A percentile compares a stretch with the other conserved stretches of the same genome.
These are phyloP conservation scores for Stylosanthes scabra DNA, from an alignment of 331 rosid species.

Conservation along the genomic window DNA sequence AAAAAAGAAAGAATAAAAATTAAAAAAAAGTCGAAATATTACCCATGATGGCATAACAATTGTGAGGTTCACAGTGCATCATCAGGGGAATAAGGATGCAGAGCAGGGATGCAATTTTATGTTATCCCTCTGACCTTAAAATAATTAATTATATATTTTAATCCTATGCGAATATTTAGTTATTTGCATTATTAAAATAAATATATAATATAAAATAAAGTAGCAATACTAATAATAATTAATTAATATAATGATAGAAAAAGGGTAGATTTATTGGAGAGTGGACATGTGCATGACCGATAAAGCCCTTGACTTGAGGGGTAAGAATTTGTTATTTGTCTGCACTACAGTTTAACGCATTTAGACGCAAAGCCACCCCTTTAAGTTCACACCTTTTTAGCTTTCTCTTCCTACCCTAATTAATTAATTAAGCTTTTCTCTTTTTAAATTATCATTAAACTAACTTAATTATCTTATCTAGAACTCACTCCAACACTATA, in stretches of 20 bases:
- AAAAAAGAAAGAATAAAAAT: not conserved
- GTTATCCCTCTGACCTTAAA: constrained; percentile 4
- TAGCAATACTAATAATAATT: too few relatives aligned
- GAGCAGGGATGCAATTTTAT: not conserved
- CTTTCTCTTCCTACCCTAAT: not conserved
- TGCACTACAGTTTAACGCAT: constrained; percentile 29
- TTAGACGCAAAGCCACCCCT: constrained; percentile 32
- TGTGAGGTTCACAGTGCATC: not conserved
- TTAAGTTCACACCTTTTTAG: not conserved
- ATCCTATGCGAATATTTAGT: not conserved
- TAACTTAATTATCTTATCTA: not conserved
- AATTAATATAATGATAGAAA: not conserved
- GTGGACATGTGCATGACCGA: constrained; percentile 25
- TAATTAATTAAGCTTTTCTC: not conserved
- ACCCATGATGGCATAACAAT: not conserved
- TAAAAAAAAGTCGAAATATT: not conserved
- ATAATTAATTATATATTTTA: not conserved
- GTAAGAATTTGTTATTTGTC: constrained; percentile 37
- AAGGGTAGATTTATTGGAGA: not conserved
- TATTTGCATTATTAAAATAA: not conserved
- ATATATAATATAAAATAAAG: not conserved
- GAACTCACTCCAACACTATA: not conserved
- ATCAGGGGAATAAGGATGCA: not conserved
- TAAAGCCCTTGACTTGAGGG: constrained; percentile 16
- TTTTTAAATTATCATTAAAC: not conserved